Conservation (phyloP, 2,329 filamentous ascomycete genomes). For the Alternaria brassicicola region DNA sequence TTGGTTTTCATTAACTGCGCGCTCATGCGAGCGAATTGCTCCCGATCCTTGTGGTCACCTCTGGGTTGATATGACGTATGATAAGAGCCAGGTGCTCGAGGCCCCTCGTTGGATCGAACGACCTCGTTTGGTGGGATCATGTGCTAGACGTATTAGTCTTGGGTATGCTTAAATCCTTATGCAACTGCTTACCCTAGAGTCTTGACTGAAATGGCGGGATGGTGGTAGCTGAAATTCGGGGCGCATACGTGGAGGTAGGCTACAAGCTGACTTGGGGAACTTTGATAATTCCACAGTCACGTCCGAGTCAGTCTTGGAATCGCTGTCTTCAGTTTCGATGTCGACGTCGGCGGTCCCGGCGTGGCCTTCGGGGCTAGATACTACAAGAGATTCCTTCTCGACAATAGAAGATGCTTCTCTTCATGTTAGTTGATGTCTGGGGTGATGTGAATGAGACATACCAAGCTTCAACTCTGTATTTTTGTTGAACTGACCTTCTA, state of each 20-base stretch:
- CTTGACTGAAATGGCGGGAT: not conserved
- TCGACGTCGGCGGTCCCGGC: not conserved
- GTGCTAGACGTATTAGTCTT: not conserved
- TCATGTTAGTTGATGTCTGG: not conserved
- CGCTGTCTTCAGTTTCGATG: not conserved
- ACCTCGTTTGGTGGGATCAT: not conserved
- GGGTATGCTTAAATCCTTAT: fast-evolving
- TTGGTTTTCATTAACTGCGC: constrained; percentile 21
- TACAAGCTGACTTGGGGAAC: not conserved
- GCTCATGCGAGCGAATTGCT: constrained; percentile 15
- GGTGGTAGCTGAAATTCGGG: not conserved
- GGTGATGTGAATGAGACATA: not conserved
- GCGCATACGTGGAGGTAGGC: constrained; percentile 21
- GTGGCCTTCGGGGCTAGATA: not conserved
- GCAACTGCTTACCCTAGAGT: not conserved
- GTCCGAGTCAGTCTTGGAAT: not conserved
- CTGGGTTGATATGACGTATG: not conserved
- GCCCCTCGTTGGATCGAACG: not conserved
- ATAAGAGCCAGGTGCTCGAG: constrained; percentile 4
- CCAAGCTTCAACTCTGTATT: not conserved
- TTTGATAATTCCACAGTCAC: not conserved
- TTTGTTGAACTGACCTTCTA: not conserved
- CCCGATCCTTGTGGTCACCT: constrained; percentile 3
- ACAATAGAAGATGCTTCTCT: not conserved
- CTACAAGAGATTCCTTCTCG: not conserved